Evolutionary conservation across 2,329 filamentous ascomycete genomes (phyloP).

Genomic region (Botrytis cinerea): DNA sequence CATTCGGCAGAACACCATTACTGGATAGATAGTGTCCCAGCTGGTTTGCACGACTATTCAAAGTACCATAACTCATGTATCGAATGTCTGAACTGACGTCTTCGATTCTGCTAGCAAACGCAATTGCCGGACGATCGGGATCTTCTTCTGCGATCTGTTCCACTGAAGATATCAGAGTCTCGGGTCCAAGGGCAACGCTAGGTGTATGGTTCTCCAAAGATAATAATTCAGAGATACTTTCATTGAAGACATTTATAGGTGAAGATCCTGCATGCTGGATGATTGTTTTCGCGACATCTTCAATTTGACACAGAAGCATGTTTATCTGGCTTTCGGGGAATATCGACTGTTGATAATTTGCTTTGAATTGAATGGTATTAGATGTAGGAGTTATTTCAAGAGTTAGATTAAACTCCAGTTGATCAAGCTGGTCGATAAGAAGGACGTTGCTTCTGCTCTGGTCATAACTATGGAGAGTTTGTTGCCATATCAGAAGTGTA

Average conservation of each 20-base stretch:
- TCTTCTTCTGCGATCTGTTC: constrained; percentile 39
- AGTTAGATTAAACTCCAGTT: constrained; percentile 73
- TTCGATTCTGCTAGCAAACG: constrained; percentile 58
- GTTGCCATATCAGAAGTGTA: constrained; percentile 80
- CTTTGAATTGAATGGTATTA: constrained; percentile 50
- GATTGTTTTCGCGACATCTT: constrained; percentile 51
- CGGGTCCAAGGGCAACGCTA: constrained; percentile 20
- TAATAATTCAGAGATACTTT: constrained; percentile 28
- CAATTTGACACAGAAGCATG: constrained; percentile 62
- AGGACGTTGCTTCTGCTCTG: constrained; percentile 47
- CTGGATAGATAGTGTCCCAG: constrained; percentile 59
- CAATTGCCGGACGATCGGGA: constrained; percentile 61
- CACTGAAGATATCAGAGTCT: constrained; percentile 37
- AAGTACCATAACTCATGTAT: constrained; percentile 60
- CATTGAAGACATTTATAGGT: constrained; percentile 26
- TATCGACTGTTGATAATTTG: constrained; percentile 54
- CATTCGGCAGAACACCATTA: constrained; percentile 51
- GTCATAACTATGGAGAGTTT: constrained; percentile 56
- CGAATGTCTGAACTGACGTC: constrained; percentile 43
- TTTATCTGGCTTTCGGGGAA: constrained; percentile 58
- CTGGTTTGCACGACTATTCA: constrained; percentile 65
- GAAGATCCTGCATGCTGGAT: constrained; percentile 26
- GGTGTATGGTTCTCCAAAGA: constrained; percentile 39
- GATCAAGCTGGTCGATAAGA: constrained; percentile 65
- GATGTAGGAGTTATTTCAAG: constrained; percentile 71